Base-by-base conservation (phyloP, 148 eudicot genomes). In the Rhododendron mucronatum region DNA sequence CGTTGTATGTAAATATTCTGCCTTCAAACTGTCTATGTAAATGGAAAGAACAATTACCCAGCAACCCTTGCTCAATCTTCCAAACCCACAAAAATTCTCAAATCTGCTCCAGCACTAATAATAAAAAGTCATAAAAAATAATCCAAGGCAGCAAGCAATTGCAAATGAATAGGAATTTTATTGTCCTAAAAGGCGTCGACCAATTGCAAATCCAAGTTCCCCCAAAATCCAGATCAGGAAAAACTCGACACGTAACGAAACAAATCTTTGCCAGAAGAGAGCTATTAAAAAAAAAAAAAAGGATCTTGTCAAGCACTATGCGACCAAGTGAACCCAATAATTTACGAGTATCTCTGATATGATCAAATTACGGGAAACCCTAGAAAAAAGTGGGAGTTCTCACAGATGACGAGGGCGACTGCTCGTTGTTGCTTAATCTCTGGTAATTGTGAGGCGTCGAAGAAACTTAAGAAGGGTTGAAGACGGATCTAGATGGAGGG, bases 401-500 rank as follows among this genome's bases (percentile, higher is more conserved):
- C 85, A 83, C 78, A 83, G 41, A 45, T 28, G 85, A n/a, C 39
- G 77, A 28, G 2, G 78, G 30, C 26, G 78, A 44, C 71, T 45
- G 85, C 57, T 41, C 26, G 7, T 18, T 33, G 4, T 26, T 65
- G 71, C 51, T 26, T 33, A 45, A 45, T n/a, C 37, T 41, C 65
- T 7, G 71, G 85, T 12, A 30, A 71, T 83, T 69, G 55, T 45
- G 55, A 45, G 57, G 78, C 77, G 51, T 28, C 30, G 79, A 83
- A 67, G 88, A 88, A 87, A 83, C 90, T 87, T 88, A 83, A 85
- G 39, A 85, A 83, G 76, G 55, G 50, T 26, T 23, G 48, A 79
- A 65, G 15, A 69, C 10, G 71, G 73, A 76, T 83, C 73, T 81
- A 61, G 30, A 63, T 12, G 14, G 63, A 73, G 48, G 73, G 21